Percentiles rank a stretch among this genome's conserved stretches.
Conservation (phyloP, 2,329 filamentous ascomycete genomes). For the Colletotrichum orchidophilum region DNA sequence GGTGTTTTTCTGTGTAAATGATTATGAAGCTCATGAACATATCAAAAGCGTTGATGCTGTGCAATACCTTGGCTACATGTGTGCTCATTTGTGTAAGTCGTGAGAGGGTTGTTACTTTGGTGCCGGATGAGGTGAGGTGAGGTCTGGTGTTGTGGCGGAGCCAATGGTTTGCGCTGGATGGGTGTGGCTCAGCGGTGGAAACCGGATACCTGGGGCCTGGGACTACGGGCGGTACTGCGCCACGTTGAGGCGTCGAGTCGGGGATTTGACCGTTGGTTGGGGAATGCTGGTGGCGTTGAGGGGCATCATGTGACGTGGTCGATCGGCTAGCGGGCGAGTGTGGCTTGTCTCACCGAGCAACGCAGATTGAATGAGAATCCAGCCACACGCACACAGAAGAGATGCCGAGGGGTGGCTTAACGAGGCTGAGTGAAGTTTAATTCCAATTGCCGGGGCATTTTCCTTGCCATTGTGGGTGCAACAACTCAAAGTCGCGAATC, state of each 20-base stretch:
- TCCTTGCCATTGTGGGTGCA: not conserved
- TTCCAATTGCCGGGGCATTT: not conserved
- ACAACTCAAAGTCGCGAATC: not conserved
- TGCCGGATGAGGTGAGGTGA: not conserved
- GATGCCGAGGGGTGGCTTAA: not conserved
- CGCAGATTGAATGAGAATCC: not conserved
- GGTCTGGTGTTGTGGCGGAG: not conserved
- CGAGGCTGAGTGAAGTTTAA: not conserved
- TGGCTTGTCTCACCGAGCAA: not conserved
- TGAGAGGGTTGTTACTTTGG: no score
- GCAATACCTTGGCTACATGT: not conserved
- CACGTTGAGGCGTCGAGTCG: not conserved
- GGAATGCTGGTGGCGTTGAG: not conserved
- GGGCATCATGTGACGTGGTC: not conserved
- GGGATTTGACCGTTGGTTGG: not conserved
- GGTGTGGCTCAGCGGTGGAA: slow-evolving; percentile 1
- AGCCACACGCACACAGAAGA: not conserved
- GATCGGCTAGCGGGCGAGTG: not conserved
- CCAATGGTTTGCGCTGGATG: not conserved
- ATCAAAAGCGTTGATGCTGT: not conserved
- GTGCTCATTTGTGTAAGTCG: not conserved
- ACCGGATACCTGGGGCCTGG: not conserved
- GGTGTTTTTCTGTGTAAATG: not conserved
- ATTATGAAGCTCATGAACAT: slow-evolving; percentile 14
- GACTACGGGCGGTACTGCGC: not conserved